Evolutionary conservation across 306 rosid species (phyloP), one percentile per base, ranked within the genome.

Genomic region (Trifolium dubium): DNA sequence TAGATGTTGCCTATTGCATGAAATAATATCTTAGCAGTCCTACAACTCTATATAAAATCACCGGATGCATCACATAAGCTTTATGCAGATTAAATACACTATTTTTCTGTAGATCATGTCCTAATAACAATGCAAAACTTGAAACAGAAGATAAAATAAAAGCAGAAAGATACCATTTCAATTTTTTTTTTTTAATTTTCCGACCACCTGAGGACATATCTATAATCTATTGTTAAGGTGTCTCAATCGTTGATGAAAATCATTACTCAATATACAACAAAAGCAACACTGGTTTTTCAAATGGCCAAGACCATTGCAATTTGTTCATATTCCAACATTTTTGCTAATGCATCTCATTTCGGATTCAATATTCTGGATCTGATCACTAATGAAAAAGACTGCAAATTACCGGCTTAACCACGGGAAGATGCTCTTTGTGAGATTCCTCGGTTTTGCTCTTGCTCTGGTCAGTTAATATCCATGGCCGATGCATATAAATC

Each of bases 391-490:
- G 55, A 46, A 17, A 11, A 49, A 54, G 23, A 44, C 13, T 31
- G 53, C 64, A 83, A 73, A 75, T 62, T 55, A 56, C 71, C 58
- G 67, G 67, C 49, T 71, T 83, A 64, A 86, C 97, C 86, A 6
- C 62, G 53, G 83, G 82, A 83, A 66, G 70, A 77, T 71, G 87
- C 77, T 77, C 64, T 6, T 53, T 47, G 73, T 74, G 80, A 44
- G 86, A 73, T 60, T 87, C 85, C 79, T 77, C 76, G 15, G 74
- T 73, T 50, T 68, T 80, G 67, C 50, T 41, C 64, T 67, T 75
- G 78, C 82, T 81, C 69, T 72, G 75, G 55, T 85, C 78, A 8
- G 35, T 75, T 68, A 84, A 55, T 80, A 92, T 83, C 96, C 99
- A 88, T 0, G 95, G 93, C 50, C 87, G 85, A 28, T 18, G 69